These are phyloP conservation scores for Roridomyces roridus DNA, from an alignment of 768 basidiomycete species.

Conservation along the genomic window DNA sequence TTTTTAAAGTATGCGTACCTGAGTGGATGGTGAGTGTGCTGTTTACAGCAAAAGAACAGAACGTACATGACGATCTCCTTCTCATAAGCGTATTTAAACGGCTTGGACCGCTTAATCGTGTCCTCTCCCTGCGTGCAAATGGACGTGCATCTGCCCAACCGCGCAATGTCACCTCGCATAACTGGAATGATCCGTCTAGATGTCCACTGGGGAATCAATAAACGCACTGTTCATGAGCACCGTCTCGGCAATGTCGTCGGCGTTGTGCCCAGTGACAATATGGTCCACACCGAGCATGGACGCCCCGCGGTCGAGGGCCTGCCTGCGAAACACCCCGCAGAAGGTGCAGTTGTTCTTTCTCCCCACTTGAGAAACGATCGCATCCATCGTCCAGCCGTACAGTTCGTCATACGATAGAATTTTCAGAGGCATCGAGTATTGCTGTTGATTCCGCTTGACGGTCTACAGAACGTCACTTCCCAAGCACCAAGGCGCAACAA, in stretches of 20 bases:
- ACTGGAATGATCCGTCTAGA: conserved; percentile 55
- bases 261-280: conserved; percentile 98
- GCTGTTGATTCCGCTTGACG: conserved; percentile 94
- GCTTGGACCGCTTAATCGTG: conserved; percentile 95
- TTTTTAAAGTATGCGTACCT: conserved; percentile 99
- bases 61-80: conserved; percentile 98
- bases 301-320: conserved; percentile 95
- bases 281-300: conserved; percentile 90
- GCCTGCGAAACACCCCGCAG: conserved; percentile 96
- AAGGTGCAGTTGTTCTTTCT: conserved; percentile 99
- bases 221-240: conserved; percentile 96
- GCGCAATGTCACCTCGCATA: conserved; percentile 96
- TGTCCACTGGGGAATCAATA: not conserved
- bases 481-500: not conserved
- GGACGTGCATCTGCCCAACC: conserved; percentile 90
- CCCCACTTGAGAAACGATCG: conserved; percentile 92
- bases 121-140: conserved; percentile 97
- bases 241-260: conserved; percentile 98
- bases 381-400: conserved; percentile 99
- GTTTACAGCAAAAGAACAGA: not conserved
- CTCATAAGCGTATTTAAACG: conserved; percentile 99
- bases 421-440: conserved; percentile 94
- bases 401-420: conserved; percentile 95
- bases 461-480: conserved; percentile 60
- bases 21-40: not conserved